These are phyloP conservation scores for Rhodotorula diobovata DNA, from an alignment of 768 basidiomycete species.

Conservation along the genomic window DNA sequence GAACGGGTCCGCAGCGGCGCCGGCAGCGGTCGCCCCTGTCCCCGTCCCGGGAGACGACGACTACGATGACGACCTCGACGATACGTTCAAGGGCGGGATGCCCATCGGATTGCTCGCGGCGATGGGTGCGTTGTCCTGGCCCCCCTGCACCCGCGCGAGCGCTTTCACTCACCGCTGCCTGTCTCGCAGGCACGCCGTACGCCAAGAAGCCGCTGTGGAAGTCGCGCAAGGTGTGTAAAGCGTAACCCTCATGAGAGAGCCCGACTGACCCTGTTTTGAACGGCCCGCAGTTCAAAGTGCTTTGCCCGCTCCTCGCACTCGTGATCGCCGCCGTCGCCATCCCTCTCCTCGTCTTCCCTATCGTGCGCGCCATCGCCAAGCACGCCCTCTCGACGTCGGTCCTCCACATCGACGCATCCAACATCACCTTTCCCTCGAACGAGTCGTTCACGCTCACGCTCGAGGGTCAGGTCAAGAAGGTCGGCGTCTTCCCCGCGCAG, in stretches of 20 bases:
- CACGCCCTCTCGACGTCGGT: conserved; percentile 30
- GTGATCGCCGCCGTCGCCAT: conserved; percentile 5
- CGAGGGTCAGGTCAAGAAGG: conserved; percentile 55
- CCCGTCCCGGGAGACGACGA: not conserved
- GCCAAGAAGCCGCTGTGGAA: conserved; percentile 34
- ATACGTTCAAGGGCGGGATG: conserved; percentile 15
- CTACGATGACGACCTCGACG: conserved; percentile 15
- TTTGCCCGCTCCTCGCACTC: conserved; percentile 23
- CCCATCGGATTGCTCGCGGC: conserved; percentile 32
- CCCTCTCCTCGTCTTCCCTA: conserved; percentile 27
- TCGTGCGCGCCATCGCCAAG: conserved; percentile 27
- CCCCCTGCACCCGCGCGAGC: no score
- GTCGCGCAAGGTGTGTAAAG: conserved; percentile 11
- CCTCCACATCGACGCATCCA: conserved; percentile 24
- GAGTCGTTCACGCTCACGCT: conserved; percentile 31
- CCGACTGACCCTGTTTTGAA: not conserved
- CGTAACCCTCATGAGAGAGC: not conserved
- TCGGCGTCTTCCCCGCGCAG: conserved; percentile 61
- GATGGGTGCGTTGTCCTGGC: conserved; percentile 7
- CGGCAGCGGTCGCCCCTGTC: not conserved
- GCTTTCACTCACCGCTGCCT: not conserved
- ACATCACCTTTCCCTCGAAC: conserved; percentile 33
- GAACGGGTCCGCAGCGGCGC: not conserved
- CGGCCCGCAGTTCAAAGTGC: conserved; percentile 4
- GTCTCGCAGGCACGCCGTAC: conserved; percentile 15